Base-by-base conservation (phyloP, 176 grass and related monocot species). In the Paspalum notatum region DNA sequence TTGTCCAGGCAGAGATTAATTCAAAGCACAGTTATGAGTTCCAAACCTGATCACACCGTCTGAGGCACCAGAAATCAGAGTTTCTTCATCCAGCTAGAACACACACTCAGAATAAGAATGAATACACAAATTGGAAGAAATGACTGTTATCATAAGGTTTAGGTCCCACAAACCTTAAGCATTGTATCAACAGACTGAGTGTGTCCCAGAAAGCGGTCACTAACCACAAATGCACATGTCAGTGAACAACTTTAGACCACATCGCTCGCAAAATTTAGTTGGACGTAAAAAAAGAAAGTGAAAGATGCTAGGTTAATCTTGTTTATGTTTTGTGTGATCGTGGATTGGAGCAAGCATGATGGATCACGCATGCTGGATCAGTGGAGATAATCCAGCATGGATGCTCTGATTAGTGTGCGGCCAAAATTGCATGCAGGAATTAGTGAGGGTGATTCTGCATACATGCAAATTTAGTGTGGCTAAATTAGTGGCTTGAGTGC, bases 171-270 rank as follows among this genome's bases (percentile, higher is more conserved):
- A 67, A 93, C 96, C 92, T 98, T 98, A 75, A 98, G 86, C 79
- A 95, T 68, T 56, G 92, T 91, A 88, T 98, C 96, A 62, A 98
- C 84, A 53, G 88, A 98, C 52, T 91, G 85, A 24, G 90, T 76
- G 63, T 98, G 92, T n/a, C 96, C 96, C 72, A 95, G 82, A 71
- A 94, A 97, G 57, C 91, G 91, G 68, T 97, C 94, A 94, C 91
- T 97, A 45, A 32, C 41, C 63, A 82, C 43, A 84, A 74, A 88
- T 62, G 24, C 58, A 62, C 46, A 38, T 39, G 57, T 55, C 74
- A 90, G 74, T 62, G 54, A 44, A 26, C 18, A 64, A 59, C 46
- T 50, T 62, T 17, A 68, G 32, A 73, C 0, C 18, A 74, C 77
- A 74, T 52, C 15, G 17, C 26, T 64, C 71, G 39, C n/a, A n/a